Percentiles rank a stretch among this genome's conserved stretches.
Conservation (phyloP, 805 yeast genomes). For the Ogataea siamensis region DNA sequence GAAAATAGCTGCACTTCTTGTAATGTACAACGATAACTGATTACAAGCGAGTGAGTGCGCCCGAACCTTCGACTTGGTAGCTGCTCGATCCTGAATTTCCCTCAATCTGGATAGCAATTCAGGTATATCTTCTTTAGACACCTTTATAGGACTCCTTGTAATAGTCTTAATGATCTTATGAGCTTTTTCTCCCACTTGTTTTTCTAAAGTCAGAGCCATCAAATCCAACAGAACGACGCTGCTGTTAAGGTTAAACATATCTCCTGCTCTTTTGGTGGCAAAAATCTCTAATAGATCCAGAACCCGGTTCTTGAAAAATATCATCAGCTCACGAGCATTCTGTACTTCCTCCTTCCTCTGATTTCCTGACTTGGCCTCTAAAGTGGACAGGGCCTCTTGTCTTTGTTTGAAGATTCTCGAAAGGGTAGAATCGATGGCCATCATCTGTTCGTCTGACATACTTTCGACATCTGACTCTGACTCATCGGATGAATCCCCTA, state of each 20-base stretch:
- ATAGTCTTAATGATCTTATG: constrained; percentile 67
- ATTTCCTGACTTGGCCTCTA: constrained; percentile 52
- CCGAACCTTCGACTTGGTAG: constrained; percentile 43
- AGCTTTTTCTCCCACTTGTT: constrained; percentile 68
- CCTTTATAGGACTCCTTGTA: constrained; percentile 42
- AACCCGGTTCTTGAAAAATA: constrained; percentile 72
- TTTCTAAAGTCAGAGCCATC: constrained; percentile 67
- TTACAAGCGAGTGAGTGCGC: constrained; percentile 56
- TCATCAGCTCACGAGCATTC: constrained; percentile 77
- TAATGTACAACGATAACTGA: constrained; percentile 62
- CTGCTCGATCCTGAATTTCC: constrained; percentile 44
- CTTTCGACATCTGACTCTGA: constrained; percentile 69
- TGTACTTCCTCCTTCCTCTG: constrained; percentile 69
- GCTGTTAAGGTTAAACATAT: constrained; percentile 41
- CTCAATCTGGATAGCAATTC: constrained; percentile 31
- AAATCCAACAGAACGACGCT: constrained; percentile 57
- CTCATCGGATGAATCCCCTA: constrained; percentile 45
- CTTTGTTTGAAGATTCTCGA: constrained; percentile 84
- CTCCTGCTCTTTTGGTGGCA: constrained; percentile 43
- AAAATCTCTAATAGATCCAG: constrained; percentile 74
- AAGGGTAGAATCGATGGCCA: constrained; percentile 84
- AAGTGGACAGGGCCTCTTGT: constrained; percentile 54
- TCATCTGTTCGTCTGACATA: constrained; percentile 96
- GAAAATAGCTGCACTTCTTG: constrained; percentile 50
- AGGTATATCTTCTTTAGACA: constrained; percentile 16